These are phyloP conservation scores for Cicer yamashitae DNA, from an alignment of 306 rosid genomes.

Conservation along the genomic window DNA sequence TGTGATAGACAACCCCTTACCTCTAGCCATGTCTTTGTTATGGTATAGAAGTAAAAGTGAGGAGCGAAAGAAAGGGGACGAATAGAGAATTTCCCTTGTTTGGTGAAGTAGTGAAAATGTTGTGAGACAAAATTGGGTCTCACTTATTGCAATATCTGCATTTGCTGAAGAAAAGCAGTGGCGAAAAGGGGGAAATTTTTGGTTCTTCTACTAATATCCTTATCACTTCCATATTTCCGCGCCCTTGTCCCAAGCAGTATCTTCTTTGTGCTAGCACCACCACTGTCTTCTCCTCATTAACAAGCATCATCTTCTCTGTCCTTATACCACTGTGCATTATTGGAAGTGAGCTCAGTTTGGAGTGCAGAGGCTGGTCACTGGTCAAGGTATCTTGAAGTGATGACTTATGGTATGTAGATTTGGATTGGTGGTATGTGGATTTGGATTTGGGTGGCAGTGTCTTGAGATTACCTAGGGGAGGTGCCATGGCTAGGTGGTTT, in stretches of 20 bases:
- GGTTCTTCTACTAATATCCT: not conserved
- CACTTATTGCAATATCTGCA: not conserved
- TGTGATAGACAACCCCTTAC: not conserved
- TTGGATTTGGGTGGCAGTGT: not conserved
- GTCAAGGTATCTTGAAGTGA: not conserved
- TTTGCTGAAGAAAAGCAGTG: not conserved
- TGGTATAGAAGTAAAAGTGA: not conserved
- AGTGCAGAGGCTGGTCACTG: not conserved
- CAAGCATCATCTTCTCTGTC: not conserved
- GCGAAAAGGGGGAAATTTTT: not conserved
- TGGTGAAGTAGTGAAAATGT: not conserved
- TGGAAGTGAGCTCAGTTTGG: not conserved
- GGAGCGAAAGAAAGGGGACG: not conserved
- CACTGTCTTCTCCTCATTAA: not conserved
- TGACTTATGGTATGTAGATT: not conserved
- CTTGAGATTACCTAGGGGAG: slow-evolving; percentile 4
- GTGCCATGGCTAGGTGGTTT: not conserved
- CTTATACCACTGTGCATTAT: not conserved
- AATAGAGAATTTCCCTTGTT: not conserved
- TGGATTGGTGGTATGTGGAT: not conserved
- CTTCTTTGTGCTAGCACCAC: not conserved
- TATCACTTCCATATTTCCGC: not conserved
- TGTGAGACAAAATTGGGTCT: not conserved
- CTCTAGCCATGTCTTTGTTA: not conserved
- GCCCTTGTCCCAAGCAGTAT: not conserved